A percentile compares a stretch with the other conserved stretches of the same genome.
Evolutionary conservation across 305 asterid genomes (phyloP).

Genomic region (Lippia alba): DNA sequence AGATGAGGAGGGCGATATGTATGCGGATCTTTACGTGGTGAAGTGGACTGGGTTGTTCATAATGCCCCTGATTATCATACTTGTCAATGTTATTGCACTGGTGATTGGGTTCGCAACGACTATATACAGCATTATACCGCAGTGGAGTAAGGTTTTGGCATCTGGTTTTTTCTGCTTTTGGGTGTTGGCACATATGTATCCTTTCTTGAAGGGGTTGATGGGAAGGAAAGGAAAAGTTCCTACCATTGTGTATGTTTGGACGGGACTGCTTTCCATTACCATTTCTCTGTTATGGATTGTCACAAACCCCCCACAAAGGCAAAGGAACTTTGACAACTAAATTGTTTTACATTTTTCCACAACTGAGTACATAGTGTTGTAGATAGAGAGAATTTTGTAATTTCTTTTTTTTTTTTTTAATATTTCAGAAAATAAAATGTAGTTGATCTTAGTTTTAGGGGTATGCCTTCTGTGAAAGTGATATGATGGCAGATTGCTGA

Average conservation of each 20-base stretch:
- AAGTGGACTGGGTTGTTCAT: constrained; percentile 89
- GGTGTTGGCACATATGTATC: constrained; percentile 91
- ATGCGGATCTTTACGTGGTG: constrained; percentile 79
- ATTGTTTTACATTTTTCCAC: not conserved
- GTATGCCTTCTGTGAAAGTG: no score
- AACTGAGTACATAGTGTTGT: not conserved
- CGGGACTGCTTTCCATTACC: constrained; percentile 80
- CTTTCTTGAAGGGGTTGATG: constrained; percentile 88
- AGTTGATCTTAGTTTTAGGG: not conserved
- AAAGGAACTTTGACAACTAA: not conserved
- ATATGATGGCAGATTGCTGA: no score
- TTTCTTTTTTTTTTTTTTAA: no score
- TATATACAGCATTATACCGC: constrained; percentile 77
- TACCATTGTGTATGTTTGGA: constrained; percentile 86
- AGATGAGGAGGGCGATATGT: constrained; percentile 81
- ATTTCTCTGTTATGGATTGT: constrained; percentile 81
- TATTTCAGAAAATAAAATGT: not conserved
- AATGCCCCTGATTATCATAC: constrained; percentile 67
- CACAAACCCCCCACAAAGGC: constrained; percentile 51
- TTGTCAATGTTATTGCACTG: constrained; percentile 62
- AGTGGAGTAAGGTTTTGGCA: constrained; percentile 89
- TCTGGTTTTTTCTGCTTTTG: constrained; percentile 88
- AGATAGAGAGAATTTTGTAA: not conserved
- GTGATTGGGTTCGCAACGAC: constrained; percentile 75
- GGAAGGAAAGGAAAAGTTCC: constrained; percentile 87